phyloP scores from a whole-genome alignment of 1,284 basidiomycete genomes.

The Cutaneotrichosporon mucoides region DNA sequence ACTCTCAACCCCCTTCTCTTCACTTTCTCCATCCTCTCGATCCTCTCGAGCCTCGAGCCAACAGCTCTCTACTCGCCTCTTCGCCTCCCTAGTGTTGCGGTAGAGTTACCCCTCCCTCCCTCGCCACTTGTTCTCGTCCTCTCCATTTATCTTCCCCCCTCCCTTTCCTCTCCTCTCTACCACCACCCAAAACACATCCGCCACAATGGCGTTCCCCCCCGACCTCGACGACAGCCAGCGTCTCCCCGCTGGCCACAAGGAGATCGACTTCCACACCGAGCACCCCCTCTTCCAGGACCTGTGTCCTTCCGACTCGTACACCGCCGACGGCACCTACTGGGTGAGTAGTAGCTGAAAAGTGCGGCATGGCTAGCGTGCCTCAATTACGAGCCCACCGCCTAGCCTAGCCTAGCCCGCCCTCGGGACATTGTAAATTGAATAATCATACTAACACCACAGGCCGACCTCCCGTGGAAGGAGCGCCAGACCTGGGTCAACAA shows the following conservation, averaged over 20 bases:
- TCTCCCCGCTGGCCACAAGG: conserved; percentile 9
- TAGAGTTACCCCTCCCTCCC: too few relatives aligned
- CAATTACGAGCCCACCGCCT: too few relatives aligned
- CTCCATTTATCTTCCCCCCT: too few relatives aligned
- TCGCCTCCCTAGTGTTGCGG: too few relatives aligned
- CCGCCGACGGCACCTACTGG: conserved; percentile 43
- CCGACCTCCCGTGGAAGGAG: conserved; percentile 41
- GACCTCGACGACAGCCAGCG: conserved; percentile 14
- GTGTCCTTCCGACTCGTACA: conserved; percentile 44
- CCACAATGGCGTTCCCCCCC: conserved; percentile 16
- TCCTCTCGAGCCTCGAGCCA: too few relatives aligned
- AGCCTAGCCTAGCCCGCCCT: too few relatives aligned
- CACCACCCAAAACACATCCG: not conserved
- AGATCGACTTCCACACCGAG: conserved; percentile 23
- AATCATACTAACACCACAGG: conserved; percentile 19
- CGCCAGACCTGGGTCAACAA: conserved; percentile 49
- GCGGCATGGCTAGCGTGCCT: too few relatives aligned
- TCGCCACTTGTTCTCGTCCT: too few relatives aligned
- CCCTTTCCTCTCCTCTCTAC: not conserved
- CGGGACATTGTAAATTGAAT: too few relatives aligned
- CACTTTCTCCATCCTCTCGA: too few relatives aligned
- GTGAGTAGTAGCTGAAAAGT: conserved; percentile 21
- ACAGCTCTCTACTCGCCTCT: too few relatives aligned
- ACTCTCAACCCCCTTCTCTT: too few relatives aligned
- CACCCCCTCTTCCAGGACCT: conserved; percentile 48